A percentile compares a stretch with the other conserved stretches of the same genome.
These are phyloP conservation scores for Bjerkandera adusta DNA, from an alignment of 1,284 basidiomycete genomes.

Conservation along the genomic window DNA sequence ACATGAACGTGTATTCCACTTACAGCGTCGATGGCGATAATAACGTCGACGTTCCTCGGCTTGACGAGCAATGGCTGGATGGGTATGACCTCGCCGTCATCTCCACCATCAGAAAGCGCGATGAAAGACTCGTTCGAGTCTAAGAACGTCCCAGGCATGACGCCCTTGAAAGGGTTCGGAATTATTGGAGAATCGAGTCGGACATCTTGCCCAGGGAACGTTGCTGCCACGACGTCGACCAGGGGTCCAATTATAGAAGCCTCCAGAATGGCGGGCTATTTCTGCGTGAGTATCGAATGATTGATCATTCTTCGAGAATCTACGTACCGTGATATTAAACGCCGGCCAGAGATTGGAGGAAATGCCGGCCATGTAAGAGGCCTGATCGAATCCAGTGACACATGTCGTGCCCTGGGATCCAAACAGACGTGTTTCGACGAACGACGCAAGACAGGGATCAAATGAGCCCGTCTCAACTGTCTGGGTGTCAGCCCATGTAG, in stretches of 20 bases:
- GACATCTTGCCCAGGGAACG: constrained; percentile 24
- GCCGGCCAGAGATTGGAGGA: constrained; percentile 43
- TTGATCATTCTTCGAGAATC: too few species aligned
- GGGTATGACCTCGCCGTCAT: constrained; percentile 45
- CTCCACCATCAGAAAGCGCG: constrained; percentile 40
- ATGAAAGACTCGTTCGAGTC: constrained; percentile 35
- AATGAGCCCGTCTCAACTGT: constrained; percentile 43
- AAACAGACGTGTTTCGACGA: constrained; percentile 39
- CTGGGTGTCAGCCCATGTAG: too few species aligned
- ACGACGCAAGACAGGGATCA: constrained; percentile 44
- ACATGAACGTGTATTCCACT: constrained; percentile 12
- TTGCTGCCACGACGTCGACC: constrained; percentile 24
- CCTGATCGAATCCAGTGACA: constrained; percentile 48
- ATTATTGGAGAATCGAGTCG: constrained; percentile 28
- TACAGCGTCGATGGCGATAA: constrained; percentile 52
- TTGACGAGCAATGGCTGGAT: constrained; percentile 53
- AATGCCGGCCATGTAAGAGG: constrained; percentile 37
- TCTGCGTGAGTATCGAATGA: too few species aligned
- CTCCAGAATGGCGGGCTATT: constrained; percentile 20
- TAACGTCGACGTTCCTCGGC: constrained; percentile 47
- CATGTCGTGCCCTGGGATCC: constrained; percentile 44
- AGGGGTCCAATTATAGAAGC: constrained; percentile 23
- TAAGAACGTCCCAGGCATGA: constrained; percentile 35
- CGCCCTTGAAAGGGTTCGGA: constrained; percentile 44
- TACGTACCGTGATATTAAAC: constrained; percentile 33